Conservation (phyloP, 2,329 filamentous ascomycete genomes). For the Parastagonospora nodorum region DNA sequence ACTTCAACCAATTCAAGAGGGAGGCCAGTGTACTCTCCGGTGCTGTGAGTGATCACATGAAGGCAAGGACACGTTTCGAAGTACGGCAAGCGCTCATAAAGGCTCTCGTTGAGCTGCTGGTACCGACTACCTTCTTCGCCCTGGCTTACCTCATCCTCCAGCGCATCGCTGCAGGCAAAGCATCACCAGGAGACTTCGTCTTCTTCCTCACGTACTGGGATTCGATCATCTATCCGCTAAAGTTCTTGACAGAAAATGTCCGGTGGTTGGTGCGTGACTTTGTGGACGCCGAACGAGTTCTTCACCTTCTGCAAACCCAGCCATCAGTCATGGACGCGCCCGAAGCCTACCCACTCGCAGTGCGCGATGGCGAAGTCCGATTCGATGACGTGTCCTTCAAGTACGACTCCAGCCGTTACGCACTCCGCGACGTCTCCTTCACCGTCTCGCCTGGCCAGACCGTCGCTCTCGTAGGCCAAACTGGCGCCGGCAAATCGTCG, state of each 20-base stretch:
- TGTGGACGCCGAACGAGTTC: slow-evolving; percentile 65
- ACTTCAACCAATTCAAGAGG: slow-evolving; percentile 47
- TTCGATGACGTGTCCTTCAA: slow-evolving; percentile 23
- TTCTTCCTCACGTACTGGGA: slow-evolving; percentile 22
- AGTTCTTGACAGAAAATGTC: slow-evolving; percentile 51
- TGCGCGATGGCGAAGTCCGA: slow-evolving; percentile 3
- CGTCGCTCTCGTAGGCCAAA: slow-evolving; percentile 63
- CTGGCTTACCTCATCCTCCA: slow-evolving; percentile 51
- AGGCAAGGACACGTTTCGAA: slow-evolving; percentile 7
- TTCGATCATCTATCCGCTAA: slow-evolving; percentile 50
- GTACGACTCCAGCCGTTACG: slow-evolving; percentile 47
- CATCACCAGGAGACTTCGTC: slow-evolving; percentile 64
- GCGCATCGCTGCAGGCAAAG: slow-evolving; percentile 53
- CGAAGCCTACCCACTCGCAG: slow-evolving; percentile 39
- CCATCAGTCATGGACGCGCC: slow-evolving; percentile 54
- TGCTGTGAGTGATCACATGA: slow-evolving; percentile 6
- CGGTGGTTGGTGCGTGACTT: slow-evolving; percentile 48
- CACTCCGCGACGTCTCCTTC: slow-evolving; percentile 55
- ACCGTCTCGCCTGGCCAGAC: slow-evolving; percentile 55
- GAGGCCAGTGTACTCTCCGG: slow-evolving; percentile 1
- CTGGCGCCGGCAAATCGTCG: slow-evolving; percentile 65
- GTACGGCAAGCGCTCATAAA: not conserved
- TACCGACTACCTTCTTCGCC: slow-evolving; percentile 30
- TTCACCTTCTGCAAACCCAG: slow-evolving; percentile 59
- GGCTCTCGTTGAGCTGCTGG: slow-evolving; percentile 9